Conservation (phyloP, 1,139 yeast genomes). For the Debaryomyces psychrophilus region DNA sequence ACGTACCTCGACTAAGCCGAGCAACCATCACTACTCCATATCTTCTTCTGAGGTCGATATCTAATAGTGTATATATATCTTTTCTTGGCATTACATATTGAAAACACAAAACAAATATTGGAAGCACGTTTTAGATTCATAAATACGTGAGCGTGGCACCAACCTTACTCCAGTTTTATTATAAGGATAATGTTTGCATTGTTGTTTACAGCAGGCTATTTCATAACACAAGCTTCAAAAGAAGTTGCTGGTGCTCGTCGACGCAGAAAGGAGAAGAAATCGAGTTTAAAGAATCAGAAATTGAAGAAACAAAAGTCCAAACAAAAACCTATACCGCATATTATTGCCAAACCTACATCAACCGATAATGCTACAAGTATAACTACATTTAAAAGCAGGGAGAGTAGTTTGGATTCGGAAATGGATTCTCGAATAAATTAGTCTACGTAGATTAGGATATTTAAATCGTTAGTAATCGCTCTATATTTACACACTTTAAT, state of each 20-base stretch:
- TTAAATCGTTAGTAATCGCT: too few species aligned
- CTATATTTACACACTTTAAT: neutral
- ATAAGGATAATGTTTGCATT: neutral
- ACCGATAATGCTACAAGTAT: neutral
- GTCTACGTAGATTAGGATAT: neutral
- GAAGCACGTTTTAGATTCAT: neutral
- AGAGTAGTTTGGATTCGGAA: neutral
- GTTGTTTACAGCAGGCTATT: neutral
- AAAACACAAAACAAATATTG: neutral
- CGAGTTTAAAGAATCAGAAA: neutral
- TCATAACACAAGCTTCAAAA: neutral
- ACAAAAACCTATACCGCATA: neutral
- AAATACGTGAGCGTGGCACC: neutral
- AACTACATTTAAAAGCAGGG: neutral
- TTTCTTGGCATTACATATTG: neutral
- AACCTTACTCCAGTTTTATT: neutral
- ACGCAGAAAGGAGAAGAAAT: neutral
- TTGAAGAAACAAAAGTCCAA: neutral
- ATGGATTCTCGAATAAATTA: neutral
- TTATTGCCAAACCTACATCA: neutral
- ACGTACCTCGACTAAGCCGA: neutral
- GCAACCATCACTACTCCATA: neutral
- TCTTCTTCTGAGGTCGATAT: neutral
- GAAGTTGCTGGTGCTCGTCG: neutral
- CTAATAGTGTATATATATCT: neutral